Evolutionary conservation across 1,139 yeast species (phyloP), one percentile per base, ranked within the genome.

Genomic region (Hemisphaericaspora xylanilytica): DNA sequence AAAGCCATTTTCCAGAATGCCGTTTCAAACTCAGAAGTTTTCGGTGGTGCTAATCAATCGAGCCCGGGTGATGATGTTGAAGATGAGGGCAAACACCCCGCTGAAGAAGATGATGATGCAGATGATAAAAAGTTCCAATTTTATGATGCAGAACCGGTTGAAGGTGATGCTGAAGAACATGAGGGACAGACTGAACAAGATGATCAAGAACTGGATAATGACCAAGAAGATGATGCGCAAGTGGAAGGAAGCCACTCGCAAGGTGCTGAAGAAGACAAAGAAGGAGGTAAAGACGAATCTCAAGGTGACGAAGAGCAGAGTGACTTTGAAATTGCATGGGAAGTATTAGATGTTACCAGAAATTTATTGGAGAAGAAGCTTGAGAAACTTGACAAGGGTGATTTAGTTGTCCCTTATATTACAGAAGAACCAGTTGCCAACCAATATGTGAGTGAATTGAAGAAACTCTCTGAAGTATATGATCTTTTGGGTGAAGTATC

Each of bases 291-390:
- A 3, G 50, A 44, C 2, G 57, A 52, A 13, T 63, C 51, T 21
- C 61, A 52, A 13, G 70, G 63, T 15, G 79, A 66, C 32, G 77
- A 68, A 24, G 79, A 75, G 30, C 84, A 81, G 50, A 71, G 79
- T 26, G 96, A 88, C 55, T 84, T 89, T 55, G 95, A 85, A 55
- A 73, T 81, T 17, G 95, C 96, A 0, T 88, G 96, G 96, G 92
- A 84, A 43, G 78, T 87, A 15, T 67, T 87, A 28, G 96, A 89
- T 54, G 66, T 85, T 34, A 75, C 95, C 1, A 72, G 96, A 49
- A 69, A 83, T 1, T 58, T 85, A 28, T 84, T 78, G 48, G 81
- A 79, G 46, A 61, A 66, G 25, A 57, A 70, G 39, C 53, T 79
- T 11, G 65, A 66, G 11, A 51, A 56, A 2, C 39, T 54, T 13